A percentile compares a stretch with the other conserved stretches of the same genome.
Evolutionary conservation across 2,329 filamentous ascomycete genomes (phyloP).

Genomic region (Exophiala xenobiotica): DNA sequence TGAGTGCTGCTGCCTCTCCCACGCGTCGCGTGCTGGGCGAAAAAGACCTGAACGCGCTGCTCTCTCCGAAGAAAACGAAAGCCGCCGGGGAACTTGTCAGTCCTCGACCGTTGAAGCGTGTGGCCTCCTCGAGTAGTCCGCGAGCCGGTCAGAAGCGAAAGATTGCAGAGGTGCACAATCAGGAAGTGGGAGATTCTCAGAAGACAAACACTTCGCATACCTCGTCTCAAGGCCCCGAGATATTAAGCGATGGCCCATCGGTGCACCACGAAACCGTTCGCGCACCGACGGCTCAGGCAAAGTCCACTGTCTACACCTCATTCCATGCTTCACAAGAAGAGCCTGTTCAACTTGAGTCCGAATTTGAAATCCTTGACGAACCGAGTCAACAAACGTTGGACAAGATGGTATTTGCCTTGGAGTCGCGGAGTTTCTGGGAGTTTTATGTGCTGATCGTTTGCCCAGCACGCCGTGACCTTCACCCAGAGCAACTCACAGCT

Average conservation of each 20-base stretch:
- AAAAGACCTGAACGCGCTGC: constrained; percentile 28
- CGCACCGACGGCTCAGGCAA: constrained; percentile 10
- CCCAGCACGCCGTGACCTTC: constrained; percentile 25
- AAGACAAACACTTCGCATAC: constrained; percentile 6
- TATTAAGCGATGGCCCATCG: constrained; percentile 19
- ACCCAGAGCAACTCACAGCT: constrained; percentile 25
- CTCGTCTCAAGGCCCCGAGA: constrained; percentile 22
- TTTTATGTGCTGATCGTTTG: neutral
- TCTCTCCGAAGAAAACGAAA: constrained; percentile 17
- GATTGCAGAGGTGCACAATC: constrained; percentile 22
- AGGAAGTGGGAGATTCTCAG: constrained; percentile 13
- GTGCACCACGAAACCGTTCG: constrained; percentile 5
- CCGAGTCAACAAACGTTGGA: constrained; percentile 30
- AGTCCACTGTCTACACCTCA: constrained; percentile 20
- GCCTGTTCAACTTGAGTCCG: constrained; percentile 20
- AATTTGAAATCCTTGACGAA: constrained; percentile 32
- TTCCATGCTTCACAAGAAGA: constrained; percentile 27
- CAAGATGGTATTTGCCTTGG: constrained; percentile 30
- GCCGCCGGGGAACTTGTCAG: constrained; percentile 1
- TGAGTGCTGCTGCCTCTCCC: constrained; percentile 18
- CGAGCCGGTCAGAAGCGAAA: constrained; percentile 29
- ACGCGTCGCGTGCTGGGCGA: constrained; percentile 29
- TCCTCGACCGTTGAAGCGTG: constrained; percentile 10
- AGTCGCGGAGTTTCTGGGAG: too few relatives aligned
- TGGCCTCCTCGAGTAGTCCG: constrained; percentile 11